These are phyloP conservation scores for Cystobasidium onofrii DNA, from an alignment of 768 basidiomycete genomes.

Conservation along the genomic window DNA sequence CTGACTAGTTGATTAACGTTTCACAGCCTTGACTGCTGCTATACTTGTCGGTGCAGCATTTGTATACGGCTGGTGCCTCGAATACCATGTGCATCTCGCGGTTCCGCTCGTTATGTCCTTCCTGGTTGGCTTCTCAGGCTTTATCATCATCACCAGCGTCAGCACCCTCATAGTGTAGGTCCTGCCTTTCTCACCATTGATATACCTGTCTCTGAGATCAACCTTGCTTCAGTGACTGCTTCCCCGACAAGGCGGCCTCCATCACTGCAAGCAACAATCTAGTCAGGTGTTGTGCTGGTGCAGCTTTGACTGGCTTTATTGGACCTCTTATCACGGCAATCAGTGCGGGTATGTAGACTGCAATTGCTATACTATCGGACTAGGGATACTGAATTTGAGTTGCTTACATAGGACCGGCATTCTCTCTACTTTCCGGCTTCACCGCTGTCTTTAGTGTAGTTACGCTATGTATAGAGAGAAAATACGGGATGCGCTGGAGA, in stretches of 20 bases:
- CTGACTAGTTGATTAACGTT: neutral
- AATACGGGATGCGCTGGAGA: constrained; percentile 12
- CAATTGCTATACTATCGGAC: too few species aligned
- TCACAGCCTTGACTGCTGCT: neutral
- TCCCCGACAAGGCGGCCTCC: constrained; percentile 5
- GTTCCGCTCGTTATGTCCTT: constrained; percentile 18
- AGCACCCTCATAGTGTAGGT: constrained; percentile 1
- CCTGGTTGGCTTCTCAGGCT: neutral
- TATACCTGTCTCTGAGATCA: too few species aligned
- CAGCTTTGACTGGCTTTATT: neutral
- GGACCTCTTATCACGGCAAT: neutral
- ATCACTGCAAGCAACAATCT: constrained; percentile 14
- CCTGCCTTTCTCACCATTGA: too few species aligned
- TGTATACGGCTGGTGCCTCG: constrained; percentile 25
- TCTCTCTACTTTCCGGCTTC: neutral
- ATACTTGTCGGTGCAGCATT: neutral
- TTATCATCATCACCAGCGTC: neutral
- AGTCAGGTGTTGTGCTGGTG: neutral
- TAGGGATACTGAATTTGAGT: too few species aligned
- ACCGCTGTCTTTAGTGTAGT: neutral
- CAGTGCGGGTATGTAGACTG: neutral
- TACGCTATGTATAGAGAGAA: too few species aligned
- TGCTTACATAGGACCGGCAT: neutral
- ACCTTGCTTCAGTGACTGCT: constrained; percentile 6
- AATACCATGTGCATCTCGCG: constrained; percentile 13